These are phyloP conservation scores for Mycena filopes DNA, from an alignment of 768 basidiomycete species.

Conservation along the genomic window DNA sequence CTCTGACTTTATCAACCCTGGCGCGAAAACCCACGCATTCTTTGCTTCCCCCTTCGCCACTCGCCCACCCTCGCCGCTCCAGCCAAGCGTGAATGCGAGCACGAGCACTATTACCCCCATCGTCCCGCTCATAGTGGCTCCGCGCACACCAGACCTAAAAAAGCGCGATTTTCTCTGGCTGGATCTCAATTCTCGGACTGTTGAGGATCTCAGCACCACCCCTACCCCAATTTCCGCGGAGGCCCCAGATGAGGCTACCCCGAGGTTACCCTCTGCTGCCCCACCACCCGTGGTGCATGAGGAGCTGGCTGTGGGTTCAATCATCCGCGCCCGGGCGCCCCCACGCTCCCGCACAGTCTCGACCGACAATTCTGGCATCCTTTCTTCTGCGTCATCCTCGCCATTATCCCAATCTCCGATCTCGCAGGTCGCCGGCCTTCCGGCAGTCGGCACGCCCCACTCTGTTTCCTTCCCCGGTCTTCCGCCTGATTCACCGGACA, in stretches of 20 bases:
- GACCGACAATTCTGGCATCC: conserved; percentile 36
- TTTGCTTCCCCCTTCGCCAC: conserved; percentile 58
- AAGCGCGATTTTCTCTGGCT: conserved; percentile 29
- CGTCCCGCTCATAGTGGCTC: conserved; percentile 35
- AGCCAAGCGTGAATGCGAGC: conserved; percentile 37
- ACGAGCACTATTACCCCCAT: conserved; percentile 32
- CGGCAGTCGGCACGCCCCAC: conserved; percentile 16
- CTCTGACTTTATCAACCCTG: conserved; percentile 29
- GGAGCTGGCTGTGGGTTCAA: conserved; percentile 29
- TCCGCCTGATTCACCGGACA: conserved; percentile 21
- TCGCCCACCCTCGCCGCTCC: conserved; percentile 46
- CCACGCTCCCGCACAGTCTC: conserved; percentile 32
- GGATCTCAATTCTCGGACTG: conserved; percentile 17
- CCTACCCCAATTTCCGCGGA: conserved; percentile 21
- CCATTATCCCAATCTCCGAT: conserved; percentile 24
- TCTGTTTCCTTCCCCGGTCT: conserved; percentile 30
- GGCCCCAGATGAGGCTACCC: conserved; percentile 29
- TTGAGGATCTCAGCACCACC: conserved; percentile 21
- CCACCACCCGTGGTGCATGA: conserved; percentile 27
- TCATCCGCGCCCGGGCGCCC: conserved; percentile 36
- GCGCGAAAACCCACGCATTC: conserved; percentile 59
- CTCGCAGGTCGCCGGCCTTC: conserved; percentile 27
- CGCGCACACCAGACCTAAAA: conserved; percentile 16
- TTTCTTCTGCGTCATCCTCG: conserved; percentile 30
- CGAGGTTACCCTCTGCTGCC: conserved; percentile 29